These are phyloP conservation scores for Musa schizocarpa DNA, from an alignment of 176 grass and related monocot genomes.

Conservation along the genomic window DNA sequence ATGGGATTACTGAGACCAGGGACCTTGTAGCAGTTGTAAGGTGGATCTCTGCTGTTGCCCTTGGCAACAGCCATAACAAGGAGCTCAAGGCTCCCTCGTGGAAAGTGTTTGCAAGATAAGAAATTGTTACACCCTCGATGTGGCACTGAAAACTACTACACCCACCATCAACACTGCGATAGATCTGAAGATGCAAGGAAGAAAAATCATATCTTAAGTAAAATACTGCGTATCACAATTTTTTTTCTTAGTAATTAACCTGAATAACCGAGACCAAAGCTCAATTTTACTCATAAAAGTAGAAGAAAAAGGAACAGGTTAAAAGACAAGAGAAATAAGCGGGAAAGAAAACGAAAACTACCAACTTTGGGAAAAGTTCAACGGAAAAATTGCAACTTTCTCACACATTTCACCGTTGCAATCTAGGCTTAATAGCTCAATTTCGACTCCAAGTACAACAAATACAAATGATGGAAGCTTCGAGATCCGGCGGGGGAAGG, in stretches of 20 bases:
- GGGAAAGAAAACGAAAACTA: conserved; percentile 1
- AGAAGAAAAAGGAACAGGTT: not conserved
- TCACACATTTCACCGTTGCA: not conserved
- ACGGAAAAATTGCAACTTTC: not conserved
- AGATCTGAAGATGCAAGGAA: not conserved
- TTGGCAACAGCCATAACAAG: conserved; percentile 34
- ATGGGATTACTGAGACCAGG: conserved; percentile 45
- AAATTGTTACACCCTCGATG: not conserved
- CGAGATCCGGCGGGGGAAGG: not conserved
- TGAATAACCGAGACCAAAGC: not conserved
- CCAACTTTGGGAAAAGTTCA: not conserved
- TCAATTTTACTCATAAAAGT: not conserved
- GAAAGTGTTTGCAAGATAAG: not conserved
- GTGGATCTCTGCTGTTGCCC: conserved; percentile 11
- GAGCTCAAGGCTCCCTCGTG: conserved; percentile 13
- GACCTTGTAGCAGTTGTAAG: conserved; percentile 73
- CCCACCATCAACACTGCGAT: not conserved
- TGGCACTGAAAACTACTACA: not conserved
- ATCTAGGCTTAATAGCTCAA: not conserved
- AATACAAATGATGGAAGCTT: not conserved
- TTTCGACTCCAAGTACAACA: not conserved
- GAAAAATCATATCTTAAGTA: not conserved
- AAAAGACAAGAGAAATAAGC: not conserved
- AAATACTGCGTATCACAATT: not conserved
- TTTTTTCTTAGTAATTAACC: not conserved